Evolutionary conservation across 2,329 filamentous ascomycete genomes (phyloP).

Genomic region (Neopestalotiopsis clavispora): DNA sequence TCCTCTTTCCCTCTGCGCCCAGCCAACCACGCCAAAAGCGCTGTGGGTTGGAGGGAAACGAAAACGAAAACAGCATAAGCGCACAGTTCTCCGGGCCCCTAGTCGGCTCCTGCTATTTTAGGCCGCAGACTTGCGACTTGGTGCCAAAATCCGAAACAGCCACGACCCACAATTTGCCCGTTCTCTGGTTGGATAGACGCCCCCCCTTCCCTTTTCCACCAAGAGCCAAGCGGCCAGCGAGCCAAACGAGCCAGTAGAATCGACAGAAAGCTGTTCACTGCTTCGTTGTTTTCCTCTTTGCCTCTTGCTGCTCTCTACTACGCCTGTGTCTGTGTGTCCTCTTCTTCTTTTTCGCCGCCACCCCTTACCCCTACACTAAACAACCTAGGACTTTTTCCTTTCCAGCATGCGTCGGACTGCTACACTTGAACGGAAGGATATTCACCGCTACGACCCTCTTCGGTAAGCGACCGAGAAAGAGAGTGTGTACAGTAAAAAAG

Average conservation of each 20-base stretch:
- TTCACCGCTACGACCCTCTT: constrained; percentile 14
- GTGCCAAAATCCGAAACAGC: constrained; percentile 13
- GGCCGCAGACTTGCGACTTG: constrained; percentile 8
- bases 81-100: constrained; percentile 2
- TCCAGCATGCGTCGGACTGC: not conserved
- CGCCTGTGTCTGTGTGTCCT: not conserved
- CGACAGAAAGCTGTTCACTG: too few species aligned
- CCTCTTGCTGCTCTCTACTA: not conserved
- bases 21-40: not conserved
- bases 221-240: too few species aligned
- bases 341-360: not conserved
- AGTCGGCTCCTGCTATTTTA: constrained; percentile 12
- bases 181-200: not conserved
- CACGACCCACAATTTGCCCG: constrained; percentile 9
- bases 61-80: constrained; percentile 3
- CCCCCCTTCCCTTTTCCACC: not conserved
- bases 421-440: constrained; percentile 5
- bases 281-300: not conserved
- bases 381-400: not conserved
- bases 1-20: not conserved
- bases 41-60: not conserved
- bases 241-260: too few species aligned
- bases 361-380: not conserved
- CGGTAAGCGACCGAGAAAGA: not conserved
- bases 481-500: not conserved